Evolutionary conservation across 352 stramenopile species (phyloP), one percentile per base, ranked within the genome.

Genomic region (Pythium coloratum): DNA sequence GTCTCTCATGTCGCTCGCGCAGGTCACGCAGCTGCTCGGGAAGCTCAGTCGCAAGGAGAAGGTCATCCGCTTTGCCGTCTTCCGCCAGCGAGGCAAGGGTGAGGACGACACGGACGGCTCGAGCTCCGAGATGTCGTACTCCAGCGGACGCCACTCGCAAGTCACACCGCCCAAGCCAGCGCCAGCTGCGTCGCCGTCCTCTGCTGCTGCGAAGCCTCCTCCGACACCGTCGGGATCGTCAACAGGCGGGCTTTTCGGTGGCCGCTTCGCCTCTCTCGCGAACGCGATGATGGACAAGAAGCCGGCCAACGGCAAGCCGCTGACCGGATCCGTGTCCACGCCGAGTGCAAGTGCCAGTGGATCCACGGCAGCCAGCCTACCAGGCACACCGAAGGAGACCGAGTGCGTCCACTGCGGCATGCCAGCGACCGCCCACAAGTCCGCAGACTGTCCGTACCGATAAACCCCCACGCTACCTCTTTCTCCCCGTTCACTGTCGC

Each of bases 41-140:
- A 90, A 88, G 58, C 74, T 94, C 38, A 80, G 76, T 18, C 83
- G 86, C 38, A 90, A 92, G 54, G 86, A 92, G 42, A 94, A 94
- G 60, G 66, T 89, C 26, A 91, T 94, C 62, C 86, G 86, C 30
- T 92, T 94, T 55, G 86, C 86, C 4, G 80, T 88, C 44, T 92
- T 92, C 69, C 77, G 76, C 26, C 62, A 82, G 38, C 75, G 66
- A 40, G 75, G 69, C 50, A 75, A 68, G 24, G 71, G 69, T 12
- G 69, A 85, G 33, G 75, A 72, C 34, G 73, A 80, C 20, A 88
- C 80, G 18, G 78, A 88, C 24, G 64, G 64, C 12, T 59, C 64
- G n/a, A 62, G 73, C n/a, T 86, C 73, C 6, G 80, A 81, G 30
- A 62, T 78, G n/a, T 72, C 68, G 28, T 59, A 68, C 44, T 77